phyloP scores from a whole-genome alignment of 352 stramenopile species.

The Plasmopara muralis region DNA sequence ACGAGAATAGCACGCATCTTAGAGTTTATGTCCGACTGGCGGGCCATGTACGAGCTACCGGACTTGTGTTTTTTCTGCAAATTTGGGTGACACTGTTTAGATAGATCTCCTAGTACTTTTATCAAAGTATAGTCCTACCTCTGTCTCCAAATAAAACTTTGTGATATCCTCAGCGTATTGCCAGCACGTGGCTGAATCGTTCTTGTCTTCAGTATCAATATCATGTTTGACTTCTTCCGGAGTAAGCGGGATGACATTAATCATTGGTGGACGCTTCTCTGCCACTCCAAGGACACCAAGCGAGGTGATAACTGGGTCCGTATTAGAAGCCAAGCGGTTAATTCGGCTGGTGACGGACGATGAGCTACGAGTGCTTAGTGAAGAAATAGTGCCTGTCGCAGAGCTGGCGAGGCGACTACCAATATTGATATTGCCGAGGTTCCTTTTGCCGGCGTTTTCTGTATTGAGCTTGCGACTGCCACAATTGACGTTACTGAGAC shows the following conservation, averaged over 20 bases:
- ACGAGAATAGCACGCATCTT: conserved; percentile 99
- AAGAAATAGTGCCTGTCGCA: conserved; percentile 4
- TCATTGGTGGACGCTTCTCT: conserved; percentile 24
- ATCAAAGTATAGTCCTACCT: conserved; percentile 25
- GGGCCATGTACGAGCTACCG: conserved; percentile 66
- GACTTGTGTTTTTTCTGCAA: conserved; percentile 51
- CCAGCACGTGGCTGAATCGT: conserved; percentile 55
- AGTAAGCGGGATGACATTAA: conserved; percentile 14
- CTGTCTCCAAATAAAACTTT: conserved; percentile 63
- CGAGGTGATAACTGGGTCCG: conserved; percentile 25
- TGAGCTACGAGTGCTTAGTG: conserved; percentile 12
- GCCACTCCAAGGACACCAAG: conserved; percentile 31
- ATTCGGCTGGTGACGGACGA: conserved; percentile 23
- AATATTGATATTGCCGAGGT: conserved; percentile 21
- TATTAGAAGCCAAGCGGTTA: conserved; percentile 20
- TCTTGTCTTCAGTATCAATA: conserved; percentile 71
- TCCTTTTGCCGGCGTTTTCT: conserved; percentile 17
- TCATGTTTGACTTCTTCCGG: conserved; percentile 38
- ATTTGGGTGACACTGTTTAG: conserved; percentile 4
- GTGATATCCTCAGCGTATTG: conserved; percentile 83
- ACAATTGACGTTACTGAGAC: conserved; percentile 24
- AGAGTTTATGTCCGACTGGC: conserved; percentile 97
- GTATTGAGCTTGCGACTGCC: conserved; percentile 15
- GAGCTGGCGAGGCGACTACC: conserved; percentile 10
- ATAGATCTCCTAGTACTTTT: conserved; percentile 1